Percentiles rank a stretch among this genome's conserved stretches.
Evolutionary conservation across 2,329 filamentous ascomycete genomes (phyloP).

Genomic region (Chaetomiaceae sp.): DNA sequence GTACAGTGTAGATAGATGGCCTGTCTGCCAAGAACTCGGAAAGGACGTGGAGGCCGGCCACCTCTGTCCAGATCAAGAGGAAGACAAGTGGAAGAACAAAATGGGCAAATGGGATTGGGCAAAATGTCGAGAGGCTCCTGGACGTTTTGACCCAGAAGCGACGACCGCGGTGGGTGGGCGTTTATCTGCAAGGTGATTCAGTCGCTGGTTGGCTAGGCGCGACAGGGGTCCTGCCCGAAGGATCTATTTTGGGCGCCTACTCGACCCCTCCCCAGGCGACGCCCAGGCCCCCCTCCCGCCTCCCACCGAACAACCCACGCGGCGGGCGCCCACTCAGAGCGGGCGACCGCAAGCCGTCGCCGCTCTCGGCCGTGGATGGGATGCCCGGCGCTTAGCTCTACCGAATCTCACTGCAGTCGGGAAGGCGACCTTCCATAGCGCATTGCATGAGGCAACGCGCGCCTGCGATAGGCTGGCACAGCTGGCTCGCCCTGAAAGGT

Average conservation of each 20-base stretch:
- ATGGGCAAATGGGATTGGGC: background rate
- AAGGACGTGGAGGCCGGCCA: too few species aligned
- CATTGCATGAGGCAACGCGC: constrained; percentile 11
- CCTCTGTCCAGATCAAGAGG: too few species aligned
- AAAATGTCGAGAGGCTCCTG: background rate
- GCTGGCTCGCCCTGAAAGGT: background rate
- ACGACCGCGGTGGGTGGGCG: constrained; percentile 18
- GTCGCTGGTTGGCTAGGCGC: constrained; percentile 22
- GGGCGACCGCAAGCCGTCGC: background rate
- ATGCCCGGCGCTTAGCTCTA: constrained; percentile 20
- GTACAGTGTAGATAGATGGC: too few species aligned
- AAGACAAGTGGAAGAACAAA: background rate
- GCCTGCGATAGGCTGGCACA: background rate
- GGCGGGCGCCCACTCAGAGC: constrained; percentile 17
- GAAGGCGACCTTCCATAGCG: constrained; percentile 17
- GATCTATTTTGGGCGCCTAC: constrained; percentile 27
- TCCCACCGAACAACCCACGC: background rate
- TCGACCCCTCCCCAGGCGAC: too few species aligned
- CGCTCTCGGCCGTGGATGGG: constrained; percentile 4
- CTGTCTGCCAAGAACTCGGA: too few species aligned
- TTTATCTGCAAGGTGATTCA: constrained; percentile 30
- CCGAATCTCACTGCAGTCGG: constrained; percentile 20
- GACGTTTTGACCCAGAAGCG: constrained; percentile 4
- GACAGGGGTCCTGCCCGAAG: background rate
- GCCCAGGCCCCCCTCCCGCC: constrained; percentile 6